Evolutionary conservation across 1,284 basidiomycete species (phyloP).

Genomic region (Taiwanofungus camphoratus): DNA sequence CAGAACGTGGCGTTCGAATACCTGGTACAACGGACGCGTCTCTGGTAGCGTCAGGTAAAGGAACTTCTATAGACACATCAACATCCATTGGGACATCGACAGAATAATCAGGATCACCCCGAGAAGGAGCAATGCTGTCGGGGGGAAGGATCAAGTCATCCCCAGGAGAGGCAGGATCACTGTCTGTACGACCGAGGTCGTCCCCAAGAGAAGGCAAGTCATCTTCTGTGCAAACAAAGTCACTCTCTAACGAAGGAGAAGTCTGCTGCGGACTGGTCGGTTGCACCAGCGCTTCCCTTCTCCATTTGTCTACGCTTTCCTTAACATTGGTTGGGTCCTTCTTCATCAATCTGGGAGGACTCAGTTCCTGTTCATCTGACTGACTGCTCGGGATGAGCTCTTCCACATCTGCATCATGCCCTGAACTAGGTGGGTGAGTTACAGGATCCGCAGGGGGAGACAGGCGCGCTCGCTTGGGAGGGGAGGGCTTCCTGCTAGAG

Average conservation of each 20-base stretch:
- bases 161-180: neutral
- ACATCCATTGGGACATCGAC: constrained; percentile 16
- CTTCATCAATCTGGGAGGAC: constrained; percentile 23
- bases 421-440: constrained; percentile 9
- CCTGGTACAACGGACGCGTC: neutral
- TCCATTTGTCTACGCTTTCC: constrained; percentile 39
- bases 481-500: constrained; percentile 5
- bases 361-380: constrained; percentile 58
- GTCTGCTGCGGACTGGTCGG: constrained; percentile 8
- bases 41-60: neutral
- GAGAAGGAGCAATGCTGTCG: neutral
- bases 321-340: constrained; percentile 29
- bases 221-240: constrained; percentile 6
- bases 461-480: constrained; percentile 17
- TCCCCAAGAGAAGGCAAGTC: constrained; percentile 10
- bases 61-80: neutral
- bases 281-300: constrained; percentile 19
- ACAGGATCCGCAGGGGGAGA: constrained; percentile 14
- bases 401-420: constrained; percentile 16
- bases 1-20: neutral
- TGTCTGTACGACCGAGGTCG: constrained; percentile 11
- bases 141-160: neutral
- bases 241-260: constrained; percentile 6
- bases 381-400: constrained; percentile 60
- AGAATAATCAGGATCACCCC: constrained; percentile 15